Percentiles rank a stretch among this genome's conserved stretches.
Conservation (phyloP, 345 rosid species). For the Eutrema japonicum region DNA sequence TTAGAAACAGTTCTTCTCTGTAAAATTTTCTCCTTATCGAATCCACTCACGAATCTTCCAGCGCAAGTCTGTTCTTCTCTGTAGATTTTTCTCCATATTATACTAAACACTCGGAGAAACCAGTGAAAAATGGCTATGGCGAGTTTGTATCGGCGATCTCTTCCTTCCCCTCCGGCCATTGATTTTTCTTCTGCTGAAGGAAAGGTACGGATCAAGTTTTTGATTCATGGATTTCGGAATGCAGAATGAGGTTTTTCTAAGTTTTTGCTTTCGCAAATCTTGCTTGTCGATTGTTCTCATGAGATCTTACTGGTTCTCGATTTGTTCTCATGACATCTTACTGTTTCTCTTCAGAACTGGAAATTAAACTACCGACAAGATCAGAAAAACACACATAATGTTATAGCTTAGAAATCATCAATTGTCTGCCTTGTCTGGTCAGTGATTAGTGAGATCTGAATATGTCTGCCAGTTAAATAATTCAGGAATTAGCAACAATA, state of each 20-base stretch:
- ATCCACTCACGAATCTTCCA: constrained; percentile 11
- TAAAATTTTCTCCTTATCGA: neutral
- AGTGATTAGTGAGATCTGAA: constrained; percentile 24
- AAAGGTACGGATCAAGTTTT: constrained; percentile 51
- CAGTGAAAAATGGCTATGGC: constrained; percentile 59
- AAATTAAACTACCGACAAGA: neutral
- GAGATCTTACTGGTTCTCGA: neutral
- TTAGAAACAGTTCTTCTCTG: neutral
- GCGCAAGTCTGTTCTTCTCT: neutral
- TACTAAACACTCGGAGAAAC: neutral
- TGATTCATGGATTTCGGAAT: neutral
- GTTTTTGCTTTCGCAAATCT: neutral
- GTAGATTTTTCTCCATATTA: neutral
- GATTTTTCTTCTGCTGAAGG: constrained; percentile 87
- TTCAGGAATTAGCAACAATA: neutral
- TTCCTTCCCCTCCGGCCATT: constrained; percentile 80
- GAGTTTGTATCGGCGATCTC: constrained; percentile 64
- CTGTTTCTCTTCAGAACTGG: neutral
- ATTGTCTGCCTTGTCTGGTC: neutral
- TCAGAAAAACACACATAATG: neutral
- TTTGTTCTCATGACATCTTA: constrained; percentile 6
- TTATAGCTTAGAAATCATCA: neutral
- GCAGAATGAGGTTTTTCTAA: neutral
- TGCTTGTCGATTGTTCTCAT: neutral
- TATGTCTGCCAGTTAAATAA: neutral